Conservation (phyloP, 2,329 filamentous ascomycete species). For the Aspergillus sp. region DNA sequence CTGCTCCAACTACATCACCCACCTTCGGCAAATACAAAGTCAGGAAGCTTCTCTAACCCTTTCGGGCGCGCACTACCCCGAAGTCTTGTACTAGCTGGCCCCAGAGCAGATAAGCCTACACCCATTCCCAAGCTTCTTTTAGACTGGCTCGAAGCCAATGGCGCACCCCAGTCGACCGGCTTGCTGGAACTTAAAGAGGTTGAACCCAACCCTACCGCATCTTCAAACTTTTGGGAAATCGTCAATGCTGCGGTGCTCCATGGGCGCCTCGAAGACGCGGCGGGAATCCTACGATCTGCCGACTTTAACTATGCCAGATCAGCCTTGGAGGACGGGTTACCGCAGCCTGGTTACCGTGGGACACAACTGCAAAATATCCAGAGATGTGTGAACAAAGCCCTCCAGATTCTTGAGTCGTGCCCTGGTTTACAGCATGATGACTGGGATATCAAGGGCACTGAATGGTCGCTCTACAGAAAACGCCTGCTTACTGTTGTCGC, state of each 20-base stretch:
- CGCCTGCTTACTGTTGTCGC: slow-evolving; percentile 65
- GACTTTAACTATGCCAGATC: slow-evolving; percentile 73
- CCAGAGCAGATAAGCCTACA: slow-evolving; percentile 20
- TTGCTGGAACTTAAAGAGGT: slow-evolving; percentile 59
- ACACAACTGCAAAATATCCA: slow-evolving; percentile 74
- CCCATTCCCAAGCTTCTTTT: slow-evolving; percentile 73
- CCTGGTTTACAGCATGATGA: slow-evolving; percentile 60
- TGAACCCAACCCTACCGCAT: slow-evolving; percentile 69
- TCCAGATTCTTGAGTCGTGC: slow-evolving; percentile 66
- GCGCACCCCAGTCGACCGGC: slow-evolving; percentile 67
- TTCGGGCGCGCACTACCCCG: slow-evolving; percentile 20
- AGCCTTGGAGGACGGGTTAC: slow-evolving; percentile 57
- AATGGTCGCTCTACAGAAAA: slow-evolving; percentile 81
- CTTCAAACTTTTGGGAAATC: slow-evolving; percentile 78
- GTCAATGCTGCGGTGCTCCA: slow-evolving; percentile 71
- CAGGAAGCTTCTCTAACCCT: slow-evolving; percentile 16
- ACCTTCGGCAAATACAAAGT: slow-evolving; percentile 31
- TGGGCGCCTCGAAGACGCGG: slow-evolving; percentile 64
- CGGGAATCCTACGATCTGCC: slow-evolving; percentile 66
- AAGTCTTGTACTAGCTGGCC: slow-evolving; percentile 23
- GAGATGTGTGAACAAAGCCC: slow-evolving; percentile 63
- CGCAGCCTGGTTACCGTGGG: slow-evolving; percentile 66
- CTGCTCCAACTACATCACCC: slow-evolving; percentile 76
- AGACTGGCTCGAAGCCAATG: slow-evolving; percentile 73
- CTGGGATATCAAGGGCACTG: slow-evolving; percentile 77